These are phyloP conservation scores for Hondaea fermentalgiana DNA, from an alignment of 108 stramenopile genomes.

Conservation along the genomic window DNA sequence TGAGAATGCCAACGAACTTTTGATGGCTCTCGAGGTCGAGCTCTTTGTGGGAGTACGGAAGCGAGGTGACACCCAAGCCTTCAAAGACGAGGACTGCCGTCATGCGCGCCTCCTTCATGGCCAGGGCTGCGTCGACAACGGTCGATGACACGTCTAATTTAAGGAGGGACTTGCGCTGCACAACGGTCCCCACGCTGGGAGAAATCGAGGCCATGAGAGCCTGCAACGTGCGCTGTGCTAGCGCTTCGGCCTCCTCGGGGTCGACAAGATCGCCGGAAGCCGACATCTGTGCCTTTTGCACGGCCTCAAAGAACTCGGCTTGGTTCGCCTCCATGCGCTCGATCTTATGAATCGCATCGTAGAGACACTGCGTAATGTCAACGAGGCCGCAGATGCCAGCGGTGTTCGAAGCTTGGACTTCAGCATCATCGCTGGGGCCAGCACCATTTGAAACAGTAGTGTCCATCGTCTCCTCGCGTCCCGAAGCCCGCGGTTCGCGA, in stretches of 20 bases:
- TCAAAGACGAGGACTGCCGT: not conserved
- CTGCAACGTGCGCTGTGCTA: not conserved
- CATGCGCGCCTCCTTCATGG: not conserved
- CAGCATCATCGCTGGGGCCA: not conserved
- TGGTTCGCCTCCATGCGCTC: not conserved
- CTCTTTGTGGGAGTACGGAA: constrained; percentile 1
- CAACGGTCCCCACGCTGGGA: not conserved
- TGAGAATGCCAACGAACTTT: constrained; percentile 21
- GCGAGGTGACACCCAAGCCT: not conserved
- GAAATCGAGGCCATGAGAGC: not conserved
- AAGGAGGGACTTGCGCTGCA: constrained; percentile 2
- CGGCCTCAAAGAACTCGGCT: not conserved
- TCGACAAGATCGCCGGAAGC: not conserved
- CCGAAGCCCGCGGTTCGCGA: not conserved
- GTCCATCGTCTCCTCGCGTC: too few species aligned
- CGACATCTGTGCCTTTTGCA: not conserved
- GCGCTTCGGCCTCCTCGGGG: not conserved
- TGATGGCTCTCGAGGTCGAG: constrained; percentile 1
- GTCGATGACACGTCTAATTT: not conserved
- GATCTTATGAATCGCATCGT: not conserved
- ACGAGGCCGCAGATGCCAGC: not conserved
- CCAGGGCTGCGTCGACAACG: not conserved
- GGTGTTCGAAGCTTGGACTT: not conserved
- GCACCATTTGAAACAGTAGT: not conserved
- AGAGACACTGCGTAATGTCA: constrained; percentile 10